Evolutionary conservation across 1,284 basidiomycete genomes (phyloP), one percentile per base, ranked within the genome.

Genomic region (Ceratobasidium sp.): DNA sequence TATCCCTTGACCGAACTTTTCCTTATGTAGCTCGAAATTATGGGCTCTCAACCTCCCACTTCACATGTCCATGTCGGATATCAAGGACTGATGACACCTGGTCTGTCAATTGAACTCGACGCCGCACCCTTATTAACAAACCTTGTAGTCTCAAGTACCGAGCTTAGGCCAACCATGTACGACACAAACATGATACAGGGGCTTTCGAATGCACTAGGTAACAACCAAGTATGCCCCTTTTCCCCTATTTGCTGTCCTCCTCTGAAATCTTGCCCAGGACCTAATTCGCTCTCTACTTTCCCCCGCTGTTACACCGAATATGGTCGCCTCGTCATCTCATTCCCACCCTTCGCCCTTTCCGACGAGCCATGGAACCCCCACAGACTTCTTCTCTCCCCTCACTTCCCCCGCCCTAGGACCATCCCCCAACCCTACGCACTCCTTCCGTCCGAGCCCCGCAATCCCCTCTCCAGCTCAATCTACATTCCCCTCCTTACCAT

Each of bases 51-150:
- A n/a, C 50, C 50, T 13, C 55, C 58, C 21, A 32, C 62, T n/a
- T n/a, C 71, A 50, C 52, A 63, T 70, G 73, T 73, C 50, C 58
- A 73, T 41, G 70, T 76, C 55, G 79, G 83, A 70, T 90, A 84
- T 76, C 85, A 85, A 77, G 90, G 88, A 3, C 84, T 93, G 43
- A 91, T 89, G 3, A 93, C 92, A 26, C 91, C 91, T 77, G 84
- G 92, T 91, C 78, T 73, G 86, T 80, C 16, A 74, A 46, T 52
- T 69, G 54, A 50, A 38, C 28, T 64, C 23, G 30, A 13, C 54
- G 28, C 32, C 32, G 28, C 35, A 67, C 18, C 75, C 43, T 67
- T 49, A 8, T 26, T 43, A 18, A 32, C 38, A 66, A 38, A 59
- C 55, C 57, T 16, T 32, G 21, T 67, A 89, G 89, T 85, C 82